phyloP scores from a whole-genome alignment of 2,329 filamentous ascomycete genomes.

The Arthroderma uncinatum region DNA sequence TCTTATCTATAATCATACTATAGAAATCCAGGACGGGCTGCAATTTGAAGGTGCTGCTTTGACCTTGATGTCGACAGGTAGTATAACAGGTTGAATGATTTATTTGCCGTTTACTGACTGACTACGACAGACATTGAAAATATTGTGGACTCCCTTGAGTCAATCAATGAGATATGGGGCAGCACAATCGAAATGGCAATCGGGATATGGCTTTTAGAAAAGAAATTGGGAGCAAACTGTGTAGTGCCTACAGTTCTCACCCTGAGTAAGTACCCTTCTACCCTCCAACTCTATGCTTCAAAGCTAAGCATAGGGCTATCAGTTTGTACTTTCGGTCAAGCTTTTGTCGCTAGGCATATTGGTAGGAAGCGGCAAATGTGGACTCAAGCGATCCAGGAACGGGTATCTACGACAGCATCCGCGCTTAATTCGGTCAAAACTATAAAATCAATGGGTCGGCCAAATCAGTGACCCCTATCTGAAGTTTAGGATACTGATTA shows the following conservation, averaged over 20 bases:
- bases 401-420: not conserved
- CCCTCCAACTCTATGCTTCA: not conserved
- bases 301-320: not conserved
- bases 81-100: not conserved
- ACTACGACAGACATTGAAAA: conserved; percentile 6
- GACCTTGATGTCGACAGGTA: conserved; percentile 6
- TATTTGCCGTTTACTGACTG: not conserved
- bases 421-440: not conserved
- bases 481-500: not conserved
- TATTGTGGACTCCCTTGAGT: conserved; percentile 2
- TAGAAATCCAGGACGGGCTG: not conserved
- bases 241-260: not conserved
- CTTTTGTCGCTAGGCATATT: not conserved
- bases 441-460: not conserved
- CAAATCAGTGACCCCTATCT: not conserved
- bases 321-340: not conserved
- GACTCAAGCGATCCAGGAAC: conserved; percentile 5
- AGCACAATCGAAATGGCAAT: conserved; percentile 4
- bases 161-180: conserved; percentile 6
- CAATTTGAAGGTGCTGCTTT: not conserved
- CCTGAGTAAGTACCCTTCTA: not conserved
- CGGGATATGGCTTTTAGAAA: conserved; percentile 6
- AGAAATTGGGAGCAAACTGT: conserved; percentile 4
- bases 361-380: not conserved
- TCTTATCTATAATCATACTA: conserved; percentile 4